These are phyloP conservation scores for Tulasnella sp. DNA, from an alignment of 768 basidiomycete genomes.

Conservation along the genomic window DNA sequence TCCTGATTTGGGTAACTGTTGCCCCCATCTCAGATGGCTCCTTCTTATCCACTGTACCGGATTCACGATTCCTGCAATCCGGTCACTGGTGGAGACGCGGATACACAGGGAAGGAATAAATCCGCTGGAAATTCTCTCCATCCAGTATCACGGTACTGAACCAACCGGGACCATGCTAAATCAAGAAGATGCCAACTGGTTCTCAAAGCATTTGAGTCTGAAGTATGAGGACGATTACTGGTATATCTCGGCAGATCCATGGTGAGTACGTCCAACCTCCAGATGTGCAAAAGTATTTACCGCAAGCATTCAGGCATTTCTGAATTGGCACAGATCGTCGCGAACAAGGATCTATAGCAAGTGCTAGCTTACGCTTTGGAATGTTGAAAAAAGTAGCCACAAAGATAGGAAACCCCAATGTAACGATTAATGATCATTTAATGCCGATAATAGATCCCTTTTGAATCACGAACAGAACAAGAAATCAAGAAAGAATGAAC, in stretches of 20 bases:
- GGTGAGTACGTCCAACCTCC: too few species aligned
- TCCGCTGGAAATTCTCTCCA: background rate
- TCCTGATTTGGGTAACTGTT: background rate
- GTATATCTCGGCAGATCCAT: too few species aligned
- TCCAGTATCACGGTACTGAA: background rate
- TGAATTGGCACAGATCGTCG: too few species aligned
- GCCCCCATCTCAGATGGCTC: background rate
- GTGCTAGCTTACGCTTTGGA: too few species aligned
- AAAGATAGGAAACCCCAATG: background rate
- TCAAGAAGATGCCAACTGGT: background rate
- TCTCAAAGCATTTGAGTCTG: background rate
- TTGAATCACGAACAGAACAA: too few species aligned
- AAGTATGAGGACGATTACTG: background rate
- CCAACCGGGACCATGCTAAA: background rate
- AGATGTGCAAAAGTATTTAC: too few species aligned
- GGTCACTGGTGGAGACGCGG: background rate
- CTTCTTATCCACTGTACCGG: background rate
- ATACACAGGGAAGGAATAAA: background rate
- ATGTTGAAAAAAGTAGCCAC: too few species aligned
- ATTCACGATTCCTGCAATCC: background rate
- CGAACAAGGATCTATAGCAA: too few species aligned
- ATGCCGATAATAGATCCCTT: too few species aligned
- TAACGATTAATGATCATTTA: background rate
- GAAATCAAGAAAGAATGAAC: too few species aligned
- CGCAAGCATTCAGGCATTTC: too few species aligned